These are phyloP conservation scores for Kazachstania sp. DNA, from an alignment of 1,139 yeast species.

Conservation along the genomic window DNA sequence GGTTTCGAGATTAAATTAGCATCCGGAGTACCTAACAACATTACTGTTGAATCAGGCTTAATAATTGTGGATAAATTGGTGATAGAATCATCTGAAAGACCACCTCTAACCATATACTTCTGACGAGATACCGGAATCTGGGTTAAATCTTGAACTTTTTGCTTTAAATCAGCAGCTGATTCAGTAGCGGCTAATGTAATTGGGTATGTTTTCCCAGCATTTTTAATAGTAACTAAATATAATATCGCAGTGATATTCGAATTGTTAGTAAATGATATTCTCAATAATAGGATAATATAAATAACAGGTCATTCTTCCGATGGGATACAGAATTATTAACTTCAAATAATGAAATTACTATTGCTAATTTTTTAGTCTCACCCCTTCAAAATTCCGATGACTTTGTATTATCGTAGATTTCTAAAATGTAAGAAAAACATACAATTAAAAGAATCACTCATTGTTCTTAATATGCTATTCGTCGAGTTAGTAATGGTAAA, in stretches of 20 bases:
- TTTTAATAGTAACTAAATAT: slow-evolving; percentile 44
- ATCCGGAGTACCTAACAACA: slow-evolving; percentile 92
- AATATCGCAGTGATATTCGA: too few relatives aligned
- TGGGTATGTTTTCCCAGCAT: slow-evolving; percentile 76
- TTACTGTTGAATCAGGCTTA: slow-evolving; percentile 58
- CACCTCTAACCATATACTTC: slow-evolving; percentile 83
- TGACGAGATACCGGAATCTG: slow-evolving; percentile 82
- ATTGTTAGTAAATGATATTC: slow-evolving; percentile 2
- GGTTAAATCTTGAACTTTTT: slow-evolving; percentile 62
- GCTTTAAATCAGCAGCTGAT: slow-evolving; percentile 62
- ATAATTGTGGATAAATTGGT: slow-evolving; percentile 33
- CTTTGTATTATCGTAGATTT: too few relatives aligned
- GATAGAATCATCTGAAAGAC: slow-evolving; percentile 60
- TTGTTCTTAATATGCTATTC: too few relatives aligned
- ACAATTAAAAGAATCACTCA: too few relatives aligned
- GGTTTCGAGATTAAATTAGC: slow-evolving; percentile 55
- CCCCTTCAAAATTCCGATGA: too few relatives aligned
- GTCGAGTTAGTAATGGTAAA: background rate
- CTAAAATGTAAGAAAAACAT: too few relatives aligned
- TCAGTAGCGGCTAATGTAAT: slow-evolving; percentile 50
- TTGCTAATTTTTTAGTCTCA: too few relatives aligned
- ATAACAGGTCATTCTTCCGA: too few relatives aligned
- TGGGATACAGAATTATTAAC: too few relatives aligned
- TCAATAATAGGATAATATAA: background rate
- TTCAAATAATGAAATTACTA: too few relatives aligned